Percentiles rank a stretch among this genome's conserved stretches.
phyloP scores from a whole-genome alignment of 495 filamentous ascomycete genomes.

The Hyaloscypha variabilis region DNA sequence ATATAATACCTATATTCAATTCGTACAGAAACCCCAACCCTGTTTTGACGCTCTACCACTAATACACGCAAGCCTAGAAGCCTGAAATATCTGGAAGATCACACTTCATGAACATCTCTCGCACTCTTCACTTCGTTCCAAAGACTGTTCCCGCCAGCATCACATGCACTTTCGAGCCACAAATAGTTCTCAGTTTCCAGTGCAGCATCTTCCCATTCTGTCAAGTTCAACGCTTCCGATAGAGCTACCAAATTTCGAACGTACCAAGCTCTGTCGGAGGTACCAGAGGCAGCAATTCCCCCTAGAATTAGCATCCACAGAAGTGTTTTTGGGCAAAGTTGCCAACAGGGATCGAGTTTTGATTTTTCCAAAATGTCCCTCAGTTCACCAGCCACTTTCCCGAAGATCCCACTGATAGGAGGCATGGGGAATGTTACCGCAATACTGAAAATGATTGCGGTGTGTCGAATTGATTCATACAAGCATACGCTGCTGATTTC shows the following conservation, averaged over 20 bases:
- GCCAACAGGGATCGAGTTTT: slow-evolving; percentile 7
- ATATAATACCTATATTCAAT: too few species aligned
- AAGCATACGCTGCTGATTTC: background rate
- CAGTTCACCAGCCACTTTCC: background rate
- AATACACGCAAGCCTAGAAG: too few species aligned
- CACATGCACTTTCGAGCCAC: slow-evolving; percentile 15
- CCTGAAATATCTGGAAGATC: too few species aligned
- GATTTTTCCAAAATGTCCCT: background rate
- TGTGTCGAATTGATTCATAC: slow-evolving; percentile 6
- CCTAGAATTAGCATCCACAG: slow-evolving; percentile 17
- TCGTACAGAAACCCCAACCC: too few species aligned
- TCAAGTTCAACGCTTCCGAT: background rate
- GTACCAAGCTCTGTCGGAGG: slow-evolving; percentile 6
- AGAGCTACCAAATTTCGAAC: slow-evolving; percentile 6
- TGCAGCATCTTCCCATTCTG: slow-evolving; percentile 8
- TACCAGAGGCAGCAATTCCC: slow-evolving; percentile 4
- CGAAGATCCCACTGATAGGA: slow-evolving; percentile 7
- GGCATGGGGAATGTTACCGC: slow-evolving; percentile 17
- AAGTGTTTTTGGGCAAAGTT: slow-evolving; percentile 8
- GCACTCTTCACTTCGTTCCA: slow-evolving; percentile 8
- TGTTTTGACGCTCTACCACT: too few species aligned
- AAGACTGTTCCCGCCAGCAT: slow-evolving; percentile 6
- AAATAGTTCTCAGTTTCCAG: slow-evolving; percentile 5
- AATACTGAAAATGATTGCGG: slow-evolving; percentile 11
- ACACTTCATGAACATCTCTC: background rate